Evolutionary conservation across 805 yeast genomes (phyloP), one percentile per base, ranked within the genome.

Genomic region (Tetrapisispora iriomotensis): DNA sequence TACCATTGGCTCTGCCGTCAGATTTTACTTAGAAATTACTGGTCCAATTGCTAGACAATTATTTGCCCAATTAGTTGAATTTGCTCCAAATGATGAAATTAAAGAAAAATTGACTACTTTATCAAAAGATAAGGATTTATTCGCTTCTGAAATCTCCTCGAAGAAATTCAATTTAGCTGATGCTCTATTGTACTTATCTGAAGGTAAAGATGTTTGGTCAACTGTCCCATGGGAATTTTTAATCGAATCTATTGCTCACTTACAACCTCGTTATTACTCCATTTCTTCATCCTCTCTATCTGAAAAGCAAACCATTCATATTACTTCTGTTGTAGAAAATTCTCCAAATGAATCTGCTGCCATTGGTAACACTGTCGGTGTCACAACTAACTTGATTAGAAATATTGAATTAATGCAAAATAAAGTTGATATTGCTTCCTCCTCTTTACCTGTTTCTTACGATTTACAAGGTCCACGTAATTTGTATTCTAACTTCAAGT

Each of bases 241-340:
- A 29, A 68, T 88, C 50, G 98, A 90, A 66, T 72, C 81, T 23
- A 61, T 92, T 45, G 74, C 87, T 31, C 83, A 77, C 50, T 67
- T 92, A 54, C 94, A 82, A 61, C 95, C 96, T 30, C 88, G 98
- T 62, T 90, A 86, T 66, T 90, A 90, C 65, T 90, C 97, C 18
- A 90, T 90, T 49, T 88, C 96, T 2, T 88, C 96, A 1, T 85
- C 96, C 5, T 79, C 94, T 1, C 61, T 76, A 38, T 71, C 77
- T 41, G 92, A 85, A 54, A 85, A 85, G 58, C 71, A 78, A 38
- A 71, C 72, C 15, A 72, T 88, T 42, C 86, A 85, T 49, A 70
- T 88, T 43, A 92, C 97, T 15, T 95, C 96, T 2, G 94, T 88
- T 38, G 96, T 90, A 31, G 97, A 92, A 66, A 74, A 78, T 36